Conservation (phyloP, 2,329 filamentous ascomycete species). For the Helotiales sp. region DNA sequence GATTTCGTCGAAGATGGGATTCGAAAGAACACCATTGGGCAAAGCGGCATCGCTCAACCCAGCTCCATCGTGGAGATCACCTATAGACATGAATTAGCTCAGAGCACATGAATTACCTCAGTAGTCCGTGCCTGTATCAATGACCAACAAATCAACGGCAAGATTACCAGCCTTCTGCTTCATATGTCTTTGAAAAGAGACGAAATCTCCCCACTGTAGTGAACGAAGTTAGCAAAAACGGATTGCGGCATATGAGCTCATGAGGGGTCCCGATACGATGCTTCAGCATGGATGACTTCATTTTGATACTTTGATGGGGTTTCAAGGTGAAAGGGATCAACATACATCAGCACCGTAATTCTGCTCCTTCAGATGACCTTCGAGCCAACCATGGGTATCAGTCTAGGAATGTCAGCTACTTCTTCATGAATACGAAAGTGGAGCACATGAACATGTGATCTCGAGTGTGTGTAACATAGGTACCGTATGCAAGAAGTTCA, state of each 20-base stretch:
- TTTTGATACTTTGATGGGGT: no score
- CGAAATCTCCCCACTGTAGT: constrained; percentile 81
- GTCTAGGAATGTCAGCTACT: constrained; percentile 27
- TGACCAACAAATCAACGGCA: constrained; percentile 78
- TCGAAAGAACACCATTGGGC: constrained; percentile 88
- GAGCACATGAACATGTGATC: neutral
- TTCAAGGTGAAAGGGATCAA: neutral
- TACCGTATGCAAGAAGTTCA: constrained; percentile 41
- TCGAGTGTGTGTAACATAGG: constrained; percentile 3
- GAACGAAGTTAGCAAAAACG: neutral
- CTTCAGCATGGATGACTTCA: no score
- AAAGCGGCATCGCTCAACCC: constrained; percentile 86
- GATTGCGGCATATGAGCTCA: neutral
- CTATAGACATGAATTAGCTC: constrained; percentile 10
- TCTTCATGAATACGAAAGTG: neutral
- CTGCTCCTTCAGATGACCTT: constrained; percentile 87
- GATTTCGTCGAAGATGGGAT: constrained; percentile 83
- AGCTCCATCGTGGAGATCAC: constrained; percentile 86
- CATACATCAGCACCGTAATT: constrained; percentile 80
- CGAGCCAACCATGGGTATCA: constrained; percentile 73
- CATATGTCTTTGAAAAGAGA: constrained; percentile 87
- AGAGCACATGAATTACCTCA: neutral
- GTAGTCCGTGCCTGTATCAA: constrained; percentile 74
- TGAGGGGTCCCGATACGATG: no score
- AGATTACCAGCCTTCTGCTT: constrained; percentile 75